These are phyloP conservation scores for Boletus rubroflammeus DNA, from an alignment of 768 basidiomycete species.

Conservation along the genomic window DNA sequence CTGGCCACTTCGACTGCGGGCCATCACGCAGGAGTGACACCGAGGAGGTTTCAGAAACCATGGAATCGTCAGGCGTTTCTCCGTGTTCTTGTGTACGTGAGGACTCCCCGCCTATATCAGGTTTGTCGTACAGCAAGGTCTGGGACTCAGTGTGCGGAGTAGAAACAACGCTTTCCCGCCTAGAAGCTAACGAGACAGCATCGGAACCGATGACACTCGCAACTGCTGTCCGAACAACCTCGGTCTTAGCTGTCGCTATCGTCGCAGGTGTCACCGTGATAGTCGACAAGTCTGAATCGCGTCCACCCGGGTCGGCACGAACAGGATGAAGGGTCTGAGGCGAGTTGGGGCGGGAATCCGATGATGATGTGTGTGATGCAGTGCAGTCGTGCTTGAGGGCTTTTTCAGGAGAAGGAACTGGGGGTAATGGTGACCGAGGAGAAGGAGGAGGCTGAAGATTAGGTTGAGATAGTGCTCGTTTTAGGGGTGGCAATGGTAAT, in stretches of 20 bases:
- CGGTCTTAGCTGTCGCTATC: constrained; percentile 46
- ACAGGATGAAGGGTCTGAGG: constrained; percentile 19
- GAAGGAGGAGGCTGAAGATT: constrained; percentile 3
- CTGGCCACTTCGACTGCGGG: constrained; percentile 27
- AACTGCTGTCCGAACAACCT: constrained; percentile 46
- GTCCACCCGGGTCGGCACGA: constrained; percentile 20
- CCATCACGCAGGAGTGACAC: constrained; percentile 18
- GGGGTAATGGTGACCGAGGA: constrained; percentile 8
- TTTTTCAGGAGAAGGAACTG: constrained; percentile 5
- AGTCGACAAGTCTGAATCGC: constrained; percentile 35
- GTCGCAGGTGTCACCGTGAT: constrained; percentile 41
- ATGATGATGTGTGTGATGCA: background rate
- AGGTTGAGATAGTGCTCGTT: constrained; percentile 15
- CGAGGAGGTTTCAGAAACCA: constrained; percentile 12
- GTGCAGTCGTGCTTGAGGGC: background rate
- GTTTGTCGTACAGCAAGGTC: background rate
- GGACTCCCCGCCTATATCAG: background rate
- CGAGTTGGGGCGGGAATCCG: constrained; percentile 14
- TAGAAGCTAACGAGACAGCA: constrained; percentile 17
- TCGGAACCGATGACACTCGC: constrained; percentile 48
- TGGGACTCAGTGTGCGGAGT: constrained; percentile 8
- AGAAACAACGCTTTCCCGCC: constrained; percentile 11
- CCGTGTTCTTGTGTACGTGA: constrained; percentile 7
- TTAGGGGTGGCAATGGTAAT: constrained; percentile 24
- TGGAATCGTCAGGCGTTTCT: constrained; percentile 14